Base-by-base conservation (phyloP, 768 basidiomycete species). In the Pleurotus tuber-regium region DNA sequence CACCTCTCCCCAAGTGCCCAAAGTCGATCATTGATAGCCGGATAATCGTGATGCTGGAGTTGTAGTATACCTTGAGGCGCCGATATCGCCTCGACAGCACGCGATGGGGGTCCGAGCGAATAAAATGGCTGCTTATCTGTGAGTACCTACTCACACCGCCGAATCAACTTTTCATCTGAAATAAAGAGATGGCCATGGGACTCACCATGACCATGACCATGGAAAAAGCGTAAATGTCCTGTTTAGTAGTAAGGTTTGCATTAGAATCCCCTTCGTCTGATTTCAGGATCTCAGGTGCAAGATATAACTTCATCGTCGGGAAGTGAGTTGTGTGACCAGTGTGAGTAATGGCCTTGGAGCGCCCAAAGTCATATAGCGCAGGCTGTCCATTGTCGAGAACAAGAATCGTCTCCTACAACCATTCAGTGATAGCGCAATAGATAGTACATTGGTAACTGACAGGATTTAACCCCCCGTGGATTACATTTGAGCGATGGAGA, bases 271-370 rank as follows among this genome's bases (percentile, higher is more conserved):
- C n/a, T 21, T 54, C 43, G 26, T 47, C 44, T n/a, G n/a, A n/a
- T n/a, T n/a, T n/a, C 4, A 56, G 21, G 26, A 56, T 11, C 31
- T 56, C 55, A 7, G 55, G 55, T 14, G 55, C 53, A 7, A n/a
- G n/a, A 19, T 38, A 38, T 14, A 38, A 38, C n/a, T 38, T 19
- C n/a, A 19, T 16, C 35, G 35, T 38, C 10, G 35, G 21, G 21
- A 19, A n/a, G n/a, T 38, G n/a, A 8, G 35, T 38, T 7, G 35
- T 38, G 21, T 38, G 21, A 16, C 35, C 35, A 2, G 35, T 16
- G n/a, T 19, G n/a, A 19, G n/a, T 38, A n/a, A 38, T 16, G 21
- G n/a, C 21, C 35, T 38, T 38, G n/a, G 35, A 11, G 35, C 35
- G 35, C n/a, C 35, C 35, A 38, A 38, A 38, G 21, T 38, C 35